A percentile compares a stretch with the other conserved stretches of the same genome.
These are phyloP conservation scores for Penicillium pulvis DNA, from an alignment of 495 filamentous ascomycete species.

Conservation along the genomic window DNA sequence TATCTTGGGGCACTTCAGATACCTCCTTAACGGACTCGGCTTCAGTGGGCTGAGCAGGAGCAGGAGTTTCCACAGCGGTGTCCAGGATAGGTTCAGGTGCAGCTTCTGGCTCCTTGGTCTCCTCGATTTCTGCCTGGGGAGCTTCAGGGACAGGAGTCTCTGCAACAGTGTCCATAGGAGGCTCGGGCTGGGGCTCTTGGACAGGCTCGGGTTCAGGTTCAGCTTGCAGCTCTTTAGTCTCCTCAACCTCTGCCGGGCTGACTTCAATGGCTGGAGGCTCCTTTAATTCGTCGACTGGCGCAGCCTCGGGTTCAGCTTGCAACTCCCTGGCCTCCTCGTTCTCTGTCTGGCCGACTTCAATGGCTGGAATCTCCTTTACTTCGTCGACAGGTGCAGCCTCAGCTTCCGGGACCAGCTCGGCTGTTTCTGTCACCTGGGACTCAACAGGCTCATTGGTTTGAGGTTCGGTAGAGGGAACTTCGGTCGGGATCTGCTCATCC, in stretches of 20 bases:
- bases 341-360: not conserved
- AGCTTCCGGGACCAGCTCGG: not conserved
- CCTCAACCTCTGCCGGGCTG: not conserved
- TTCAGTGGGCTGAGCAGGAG: not conserved
- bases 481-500: constrained; percentile 20
- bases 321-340: not conserved
- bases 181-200: not conserved
- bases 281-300: not conserved
- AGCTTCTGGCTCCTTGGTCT: not conserved
- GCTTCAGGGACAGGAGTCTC: constrained; percentile 6
- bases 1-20: not conserved
- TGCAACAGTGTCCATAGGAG: not conserved
- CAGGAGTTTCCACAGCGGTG: constrained; percentile 1
- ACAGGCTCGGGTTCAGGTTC: not conserved
- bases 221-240: not conserved
- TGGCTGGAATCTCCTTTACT: not conserved
- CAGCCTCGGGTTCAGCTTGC: not conserved
- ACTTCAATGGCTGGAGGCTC: not conserved
- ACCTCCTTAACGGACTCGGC: constrained; percentile 12
- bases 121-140: not conserved
- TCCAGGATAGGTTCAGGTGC: not conserved
- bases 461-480: not conserved
- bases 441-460: constrained; percentile 4
- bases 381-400: not conserved
- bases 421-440: constrained; percentile 5